phyloP scores from a whole-genome alignment of 805 yeast genomes.

The Huiozyma sinensis region DNA sequence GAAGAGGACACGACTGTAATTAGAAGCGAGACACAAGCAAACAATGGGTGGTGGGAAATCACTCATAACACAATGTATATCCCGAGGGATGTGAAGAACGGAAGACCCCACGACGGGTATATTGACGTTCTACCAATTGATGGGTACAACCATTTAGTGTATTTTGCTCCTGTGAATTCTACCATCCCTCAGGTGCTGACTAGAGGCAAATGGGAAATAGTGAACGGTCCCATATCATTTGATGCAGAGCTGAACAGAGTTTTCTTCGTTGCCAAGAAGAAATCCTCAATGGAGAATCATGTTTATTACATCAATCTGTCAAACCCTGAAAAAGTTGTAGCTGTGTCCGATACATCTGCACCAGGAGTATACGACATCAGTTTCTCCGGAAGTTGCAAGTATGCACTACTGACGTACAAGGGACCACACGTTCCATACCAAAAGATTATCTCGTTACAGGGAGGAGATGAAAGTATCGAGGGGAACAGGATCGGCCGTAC shows the following conservation, averaged over 20 bases:
- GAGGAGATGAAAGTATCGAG: constrained; percentile 4
- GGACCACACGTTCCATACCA: constrained; percentile 83
- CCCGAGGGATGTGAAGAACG: constrained; percentile 36
- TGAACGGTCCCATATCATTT: constrained; percentile 53
- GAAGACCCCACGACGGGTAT: constrained; percentile 54
- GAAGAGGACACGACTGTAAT: constrained; percentile 29
- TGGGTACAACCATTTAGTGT: constrained; percentile 70
- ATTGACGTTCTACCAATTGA: constrained; percentile 62
- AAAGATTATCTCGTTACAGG: constrained; percentile 43
- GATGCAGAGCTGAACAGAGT: constrained; percentile 43
- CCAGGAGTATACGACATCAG: constrained; percentile 63
- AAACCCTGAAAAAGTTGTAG: constrained; percentile 28
- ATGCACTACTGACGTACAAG: constrained; percentile 52
- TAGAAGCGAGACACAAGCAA: constrained; percentile 34
- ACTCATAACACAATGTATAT: constrained; percentile 50
- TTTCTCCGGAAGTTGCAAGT: constrained; percentile 73
- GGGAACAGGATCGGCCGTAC: constrained; percentile 22
- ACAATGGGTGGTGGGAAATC: constrained; percentile 56
- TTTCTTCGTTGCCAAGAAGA: constrained; percentile 59
- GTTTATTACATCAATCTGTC: constrained; percentile 57
- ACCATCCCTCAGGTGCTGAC: constrained; percentile 51
- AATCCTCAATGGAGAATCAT: constrained; percentile 76
- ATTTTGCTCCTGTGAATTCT: constrained; percentile 60
- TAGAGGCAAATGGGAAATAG: constrained; percentile 86
- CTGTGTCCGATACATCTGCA: constrained; percentile 39